Evolutionary conservation across 2,329 filamentous ascomycete genomes (phyloP).

Genomic region (Paraphaeosphaeria minitans): DNA sequence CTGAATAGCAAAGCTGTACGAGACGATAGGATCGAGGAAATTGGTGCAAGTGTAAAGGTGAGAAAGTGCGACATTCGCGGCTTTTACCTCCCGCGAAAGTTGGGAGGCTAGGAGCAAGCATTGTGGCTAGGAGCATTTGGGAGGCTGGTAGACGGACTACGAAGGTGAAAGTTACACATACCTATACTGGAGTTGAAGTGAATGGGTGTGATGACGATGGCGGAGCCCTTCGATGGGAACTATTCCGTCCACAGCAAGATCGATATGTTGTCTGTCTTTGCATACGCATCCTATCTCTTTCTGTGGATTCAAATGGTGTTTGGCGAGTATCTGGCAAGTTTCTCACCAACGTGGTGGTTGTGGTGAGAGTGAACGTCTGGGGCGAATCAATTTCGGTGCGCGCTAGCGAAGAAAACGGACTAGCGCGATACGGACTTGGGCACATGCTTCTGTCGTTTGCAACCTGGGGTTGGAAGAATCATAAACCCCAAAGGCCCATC

Average conservation of each 20-base stretch:
- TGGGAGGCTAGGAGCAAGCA: conserved; percentile 3
- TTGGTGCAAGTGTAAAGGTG: background rate
- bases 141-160: background rate
- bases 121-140: conserved; percentile 15
- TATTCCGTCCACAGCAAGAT: conserved; percentile 1
- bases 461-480: background rate
- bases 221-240: background rate
- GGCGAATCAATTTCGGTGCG: conserved; percentile 21
- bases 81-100: background rate
- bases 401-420: conserved; percentile 18
- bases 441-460: conserved; percentile 15
- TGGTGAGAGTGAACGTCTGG: conserved; percentile 15
- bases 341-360: conserved; percentile 5
- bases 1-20: background rate
- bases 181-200: conserved; percentile 18
- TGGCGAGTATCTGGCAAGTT: conserved; percentile 9
- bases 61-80: background rate
- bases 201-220: conserved; percentile 10
- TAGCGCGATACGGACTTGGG: conserved; percentile 22
- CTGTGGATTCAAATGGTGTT: background rate
- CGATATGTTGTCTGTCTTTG: background rate
- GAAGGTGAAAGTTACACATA: conserved; percentile 16
- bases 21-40: background rate
- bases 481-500: background rate
- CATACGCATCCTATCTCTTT: conserved; percentile 1